A percentile compares a stretch with the other conserved stretches of the same genome.
phyloP scores from a whole-genome alignment of 768 basidiomycete genomes.

The Clitopilus passeckerianus region DNA sequence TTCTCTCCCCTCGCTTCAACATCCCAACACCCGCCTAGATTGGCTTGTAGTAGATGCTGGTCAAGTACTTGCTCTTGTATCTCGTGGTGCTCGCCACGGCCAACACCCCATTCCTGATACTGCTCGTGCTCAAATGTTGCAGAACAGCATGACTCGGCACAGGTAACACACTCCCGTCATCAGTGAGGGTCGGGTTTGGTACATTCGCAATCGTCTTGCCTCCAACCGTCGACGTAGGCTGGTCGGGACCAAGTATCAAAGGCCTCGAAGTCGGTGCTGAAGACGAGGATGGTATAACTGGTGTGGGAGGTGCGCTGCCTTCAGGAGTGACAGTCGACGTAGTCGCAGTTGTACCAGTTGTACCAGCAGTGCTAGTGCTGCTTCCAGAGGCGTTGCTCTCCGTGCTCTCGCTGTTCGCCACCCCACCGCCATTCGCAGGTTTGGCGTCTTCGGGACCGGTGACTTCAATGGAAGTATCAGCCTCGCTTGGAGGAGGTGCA shows the following conservation, averaged over 20 bases:
- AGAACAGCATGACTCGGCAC: slow-evolving; percentile 93
- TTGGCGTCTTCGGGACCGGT: background rate
- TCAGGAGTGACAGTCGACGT: slow-evolving; percentile 10
- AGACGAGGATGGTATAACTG: slow-evolving; percentile 1
- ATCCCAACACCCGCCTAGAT: slow-evolving; percentile 23
- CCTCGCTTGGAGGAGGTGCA: slow-evolving; percentile 14
- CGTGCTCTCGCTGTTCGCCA: background rate
- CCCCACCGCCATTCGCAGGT: background rate
- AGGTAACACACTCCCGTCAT: slow-evolving; percentile 88
- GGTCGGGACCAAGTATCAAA: slow-evolving; percentile 7
- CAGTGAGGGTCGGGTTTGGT: slow-evolving; percentile 44
- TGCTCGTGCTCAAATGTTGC: slow-evolving; percentile 92
- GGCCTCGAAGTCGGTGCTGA: slow-evolving; percentile 6
- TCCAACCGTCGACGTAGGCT: slow-evolving; percentile 72
- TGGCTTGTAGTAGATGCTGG: slow-evolving; percentile 81
- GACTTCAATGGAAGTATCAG: slow-evolving; percentile 10
- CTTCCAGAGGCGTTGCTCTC: background rate
- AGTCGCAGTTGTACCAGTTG: background rate
- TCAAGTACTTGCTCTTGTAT: slow-evolving; percentile 90
- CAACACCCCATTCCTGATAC: slow-evolving; percentile 89
- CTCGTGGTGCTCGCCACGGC: slow-evolving; percentile 90
- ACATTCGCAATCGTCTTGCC: slow-evolving; percentile 30
- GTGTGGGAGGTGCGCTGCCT: slow-evolving; percentile 4
- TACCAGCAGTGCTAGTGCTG: background rate
- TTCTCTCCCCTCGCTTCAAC: too few relatives aligned